Percentiles rank a stretch among this genome's conserved stretches.
These are phyloP conservation scores for Bipolaris zeicola DNA, from an alignment of 2,329 filamentous ascomycete species.

Conservation along the genomic window DNA sequence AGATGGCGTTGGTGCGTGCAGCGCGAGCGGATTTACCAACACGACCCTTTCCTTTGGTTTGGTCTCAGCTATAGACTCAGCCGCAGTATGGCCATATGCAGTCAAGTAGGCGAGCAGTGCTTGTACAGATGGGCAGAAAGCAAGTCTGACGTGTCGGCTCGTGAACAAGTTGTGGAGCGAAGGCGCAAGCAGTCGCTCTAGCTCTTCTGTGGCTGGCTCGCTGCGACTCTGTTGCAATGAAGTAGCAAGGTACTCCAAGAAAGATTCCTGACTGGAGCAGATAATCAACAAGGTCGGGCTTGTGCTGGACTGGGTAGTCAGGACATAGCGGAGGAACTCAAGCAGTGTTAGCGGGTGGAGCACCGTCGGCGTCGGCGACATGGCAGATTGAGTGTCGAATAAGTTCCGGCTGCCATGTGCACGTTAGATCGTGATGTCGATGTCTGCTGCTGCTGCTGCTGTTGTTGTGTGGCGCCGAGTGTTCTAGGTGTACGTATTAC, in stretches of 20 bases:
- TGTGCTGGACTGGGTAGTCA: constrained; percentile 56
- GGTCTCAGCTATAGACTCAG: constrained; percentile 13
- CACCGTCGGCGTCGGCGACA: constrained; percentile 42
- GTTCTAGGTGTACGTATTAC: neutral
- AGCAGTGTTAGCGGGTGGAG: constrained; percentile 49
- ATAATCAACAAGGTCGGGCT: constrained; percentile 72
- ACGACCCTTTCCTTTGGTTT: constrained; percentile 53
- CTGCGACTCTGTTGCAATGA: constrained; percentile 49
- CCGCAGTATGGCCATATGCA: constrained; percentile 40
- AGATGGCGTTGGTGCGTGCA: constrained; percentile 71
- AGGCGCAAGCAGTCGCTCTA: constrained; percentile 59
- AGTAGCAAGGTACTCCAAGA: constrained; percentile 64
- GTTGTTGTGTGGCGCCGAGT: constrained; percentile 3
- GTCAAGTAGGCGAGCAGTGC: constrained; percentile 78
- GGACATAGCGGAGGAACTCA: constrained; percentile 66
- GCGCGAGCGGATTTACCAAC: constrained; percentile 67
- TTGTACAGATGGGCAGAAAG: constrained; percentile 76
- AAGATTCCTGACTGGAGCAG: constrained; percentile 68
- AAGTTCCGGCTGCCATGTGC: constrained; percentile 14
- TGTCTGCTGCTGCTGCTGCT: neutral
- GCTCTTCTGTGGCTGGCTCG: constrained; percentile 13
- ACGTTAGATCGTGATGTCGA: constrained; percentile 9
- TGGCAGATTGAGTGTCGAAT: constrained; percentile 9
- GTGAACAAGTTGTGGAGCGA: constrained; percentile 72
- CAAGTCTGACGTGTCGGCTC: constrained; percentile 70